These are phyloP conservation scores for Colletotrichum orchidophilum DNA, from an alignment of 2,329 filamentous ascomycete genomes.

Conservation along the genomic window DNA sequence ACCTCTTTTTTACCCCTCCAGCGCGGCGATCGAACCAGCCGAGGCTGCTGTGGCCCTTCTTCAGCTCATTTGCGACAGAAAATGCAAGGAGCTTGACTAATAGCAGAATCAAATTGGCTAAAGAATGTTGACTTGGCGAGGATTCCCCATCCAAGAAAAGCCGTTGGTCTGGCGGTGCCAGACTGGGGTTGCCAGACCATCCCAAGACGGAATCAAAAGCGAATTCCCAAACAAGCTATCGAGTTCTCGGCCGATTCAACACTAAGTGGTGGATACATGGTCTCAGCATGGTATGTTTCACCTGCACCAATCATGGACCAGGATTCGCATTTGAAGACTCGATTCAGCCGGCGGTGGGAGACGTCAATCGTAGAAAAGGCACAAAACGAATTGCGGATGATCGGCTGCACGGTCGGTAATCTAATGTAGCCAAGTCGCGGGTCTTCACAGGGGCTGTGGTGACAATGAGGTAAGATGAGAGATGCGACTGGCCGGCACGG, in stretches of 20 bases:
- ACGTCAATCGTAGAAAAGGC: not conserved
- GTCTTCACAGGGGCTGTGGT: not conserved
- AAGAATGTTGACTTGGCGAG: not conserved
- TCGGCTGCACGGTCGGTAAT: not conserved
- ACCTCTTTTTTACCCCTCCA: not conserved
- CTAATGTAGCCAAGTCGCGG: not conserved
- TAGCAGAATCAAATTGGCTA: not conserved
- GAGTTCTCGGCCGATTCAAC: conserved; percentile 6
- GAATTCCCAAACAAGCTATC: conserved; percentile 2
- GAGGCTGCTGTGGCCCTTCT: not conserved
- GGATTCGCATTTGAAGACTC: not conserved
- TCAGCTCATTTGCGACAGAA: not conserved
- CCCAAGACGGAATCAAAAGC: conserved; percentile 18
- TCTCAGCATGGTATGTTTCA: conserved; percentile 24
- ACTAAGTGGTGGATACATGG: not conserved
- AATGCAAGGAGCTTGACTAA: not conserved
- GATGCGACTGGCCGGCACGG: conserved; percentile 10
- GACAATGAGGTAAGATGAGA: not conserved
- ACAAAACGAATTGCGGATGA: not conserved
- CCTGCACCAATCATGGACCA: conserved; percentile 7
- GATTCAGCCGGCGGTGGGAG: not conserved
- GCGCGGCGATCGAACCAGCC: not conserved
- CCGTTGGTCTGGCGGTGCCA: not conserved
- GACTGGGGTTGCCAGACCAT: not conserved
- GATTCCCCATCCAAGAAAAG: not conserved